Conservation (phyloP, 148 eudicot genomes). For the Arctostaphylos glauca region DNA sequence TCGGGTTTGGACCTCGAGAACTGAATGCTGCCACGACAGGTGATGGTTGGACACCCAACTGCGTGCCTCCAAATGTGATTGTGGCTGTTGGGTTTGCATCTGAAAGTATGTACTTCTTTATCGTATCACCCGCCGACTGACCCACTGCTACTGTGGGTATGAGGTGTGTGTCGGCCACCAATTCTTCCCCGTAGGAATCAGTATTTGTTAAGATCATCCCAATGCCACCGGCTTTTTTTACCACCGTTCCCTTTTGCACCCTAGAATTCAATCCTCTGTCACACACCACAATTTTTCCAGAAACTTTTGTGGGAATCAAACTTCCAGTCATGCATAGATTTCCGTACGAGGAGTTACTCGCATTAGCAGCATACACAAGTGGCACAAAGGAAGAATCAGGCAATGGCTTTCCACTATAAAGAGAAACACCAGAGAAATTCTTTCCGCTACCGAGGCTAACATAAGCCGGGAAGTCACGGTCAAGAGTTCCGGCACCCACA, state of each 20-base stretch:
- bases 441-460: conserved; percentile 59
- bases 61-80: conserved; percentile 52
- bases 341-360: conserved; percentile 48
- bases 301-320: conserved; percentile 43
- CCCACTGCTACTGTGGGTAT: conserved; percentile 64
- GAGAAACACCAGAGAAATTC: conserved; percentile 62
- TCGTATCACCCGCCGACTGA: conserved; percentile 43
- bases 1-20: conserved; percentile 76
- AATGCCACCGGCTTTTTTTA: conserved; percentile 62
- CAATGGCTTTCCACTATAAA: conserved; percentile 63
- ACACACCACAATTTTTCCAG: conserved; percentile 79
- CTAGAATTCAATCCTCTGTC: conserved; percentile 69
- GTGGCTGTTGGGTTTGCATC: conserved; percentile 46
- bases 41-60: conserved; percentile 68
- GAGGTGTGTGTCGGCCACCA: conserved; percentile 79
- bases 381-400: conserved; percentile 34
- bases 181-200: conserved; percentile 59
- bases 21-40: conserved; percentile 84
- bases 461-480: conserved; percentile 73
- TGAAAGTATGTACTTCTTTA: conserved; percentile 52
- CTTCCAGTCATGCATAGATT: conserved; percentile 56
- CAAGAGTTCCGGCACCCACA: conserved; percentile 80
- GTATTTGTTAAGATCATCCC: conserved; percentile 81
- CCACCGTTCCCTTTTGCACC: conserved; percentile 61
- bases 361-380: conserved; percentile 59